phyloP scores from a whole-genome alignment of 2,329 filamentous ascomycete species.

The Claviceps africana region DNA sequence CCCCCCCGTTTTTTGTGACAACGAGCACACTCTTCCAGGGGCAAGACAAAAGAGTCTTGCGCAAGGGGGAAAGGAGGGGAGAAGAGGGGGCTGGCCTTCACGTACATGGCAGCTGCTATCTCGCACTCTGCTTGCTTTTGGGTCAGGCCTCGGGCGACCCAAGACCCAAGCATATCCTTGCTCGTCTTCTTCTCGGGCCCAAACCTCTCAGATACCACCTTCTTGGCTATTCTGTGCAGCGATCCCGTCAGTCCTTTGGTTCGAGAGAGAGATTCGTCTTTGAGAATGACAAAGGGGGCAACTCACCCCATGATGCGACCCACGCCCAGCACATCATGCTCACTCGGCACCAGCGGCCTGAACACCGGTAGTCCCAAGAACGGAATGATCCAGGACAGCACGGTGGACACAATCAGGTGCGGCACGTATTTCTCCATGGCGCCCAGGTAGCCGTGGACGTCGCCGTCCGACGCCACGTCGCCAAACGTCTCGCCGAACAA shows the following conservation, averaged over 20 bases:
- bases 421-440: conserved; percentile 20
- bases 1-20: too few species aligned
- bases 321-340: conserved; percentile 23
- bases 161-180: conserved; percentile 37
- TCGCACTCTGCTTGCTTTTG: conserved; percentile 29
- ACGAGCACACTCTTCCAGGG: too few species aligned
- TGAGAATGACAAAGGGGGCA: background rate
- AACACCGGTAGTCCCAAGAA: conserved; percentile 26
- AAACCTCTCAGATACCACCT: conserved; percentile 31
- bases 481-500: conserved; percentile 38
- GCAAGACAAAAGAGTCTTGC: too few species aligned
- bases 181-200: conserved; percentile 26
- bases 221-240: conserved; percentile 23
- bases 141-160: conserved; percentile 24
- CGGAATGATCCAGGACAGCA: conserved; percentile 12
- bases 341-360: conserved; percentile 25
- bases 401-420: conserved; percentile 10
- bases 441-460: conserved; percentile 34
- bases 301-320: conserved; percentile 31
- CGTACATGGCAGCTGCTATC: conserved; percentile 23
- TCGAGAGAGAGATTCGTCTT: background rate
- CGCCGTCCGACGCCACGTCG: conserved; percentile 31
- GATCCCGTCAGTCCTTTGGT: background rate
- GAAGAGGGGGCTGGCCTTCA: background rate
- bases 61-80: background rate